phyloP scores from a whole-genome alignment of 805 yeast genomes.

The Candida methanosorbosa region DNA sequence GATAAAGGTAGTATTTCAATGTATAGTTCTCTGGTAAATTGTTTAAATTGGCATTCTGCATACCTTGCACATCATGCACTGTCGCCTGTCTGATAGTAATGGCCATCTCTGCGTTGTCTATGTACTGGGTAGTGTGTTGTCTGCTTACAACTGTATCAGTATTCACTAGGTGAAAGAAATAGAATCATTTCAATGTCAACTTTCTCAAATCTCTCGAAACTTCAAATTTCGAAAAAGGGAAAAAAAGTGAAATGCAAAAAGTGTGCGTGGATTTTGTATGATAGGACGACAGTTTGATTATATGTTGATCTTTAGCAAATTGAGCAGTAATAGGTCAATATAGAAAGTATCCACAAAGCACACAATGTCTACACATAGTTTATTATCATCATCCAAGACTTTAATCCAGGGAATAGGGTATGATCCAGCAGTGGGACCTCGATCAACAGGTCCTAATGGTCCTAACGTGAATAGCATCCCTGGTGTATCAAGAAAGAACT shows the following conservation, averaged over 20 bases:
- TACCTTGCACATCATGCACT: constrained; percentile 78
- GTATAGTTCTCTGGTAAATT: constrained; percentile 94
- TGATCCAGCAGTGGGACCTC: constrained; percentile 21
- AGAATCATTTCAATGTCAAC: too few relatives aligned
- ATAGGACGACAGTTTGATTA: too few relatives aligned
- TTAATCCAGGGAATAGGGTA: constrained; percentile 18
- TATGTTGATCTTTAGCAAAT: too few relatives aligned
- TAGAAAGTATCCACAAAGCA: too few relatives aligned
- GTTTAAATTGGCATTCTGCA: constrained; percentile 90
- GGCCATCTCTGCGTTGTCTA: constrained; percentile 44
- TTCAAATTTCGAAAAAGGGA: too few relatives aligned
- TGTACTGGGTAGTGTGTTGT: not conserved
- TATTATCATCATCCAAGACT: constrained; percentile 7
- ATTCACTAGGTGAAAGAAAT: not conserved
- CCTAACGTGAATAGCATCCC: too few relatives aligned
- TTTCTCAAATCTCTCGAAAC: too few relatives aligned
- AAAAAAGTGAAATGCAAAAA: too few relatives aligned
- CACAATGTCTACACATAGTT: constrained; percentile 11
- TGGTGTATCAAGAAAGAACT: not conserved
- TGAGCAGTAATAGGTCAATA: too few relatives aligned
- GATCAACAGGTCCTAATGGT: constrained; percentile 15
- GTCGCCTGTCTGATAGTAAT: constrained; percentile 86
- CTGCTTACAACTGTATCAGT: not conserved
- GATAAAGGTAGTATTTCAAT: constrained; percentile 89
- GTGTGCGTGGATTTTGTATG: too few relatives aligned